Conservation (phyloP, 2,329 filamentous ascomycete genomes). For the Dothistroma pini region DNA sequence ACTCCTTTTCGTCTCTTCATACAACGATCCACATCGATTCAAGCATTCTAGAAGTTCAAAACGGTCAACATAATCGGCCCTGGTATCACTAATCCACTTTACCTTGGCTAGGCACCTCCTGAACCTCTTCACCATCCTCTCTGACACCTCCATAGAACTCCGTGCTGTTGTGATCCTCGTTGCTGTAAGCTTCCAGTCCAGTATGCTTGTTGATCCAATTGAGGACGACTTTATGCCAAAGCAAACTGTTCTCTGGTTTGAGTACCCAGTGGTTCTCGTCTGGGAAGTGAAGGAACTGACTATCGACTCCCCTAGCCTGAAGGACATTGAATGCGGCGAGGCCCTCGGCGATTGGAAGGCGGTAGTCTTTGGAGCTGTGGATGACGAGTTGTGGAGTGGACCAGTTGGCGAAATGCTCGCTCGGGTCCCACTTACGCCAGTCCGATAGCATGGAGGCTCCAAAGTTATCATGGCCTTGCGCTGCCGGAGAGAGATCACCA, state of each 20-base stretch:
- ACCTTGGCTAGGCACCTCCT: conserved; percentile 25
- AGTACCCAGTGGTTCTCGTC: conserved; percentile 81
- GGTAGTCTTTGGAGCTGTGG: conserved; percentile 86
- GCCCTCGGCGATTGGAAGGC: conserved; percentile 80
- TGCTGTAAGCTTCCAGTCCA: conserved; percentile 47
- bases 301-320: conserved; percentile 70
- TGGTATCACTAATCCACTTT: conserved; percentile 22
- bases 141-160: conserved; percentile 33
- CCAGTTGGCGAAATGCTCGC: conserved; percentile 63
- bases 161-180: conserved; percentile 31
- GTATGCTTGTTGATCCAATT: conserved; percentile 66
- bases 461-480: conserved; percentile 19
- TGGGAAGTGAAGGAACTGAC: conserved; percentile 75
- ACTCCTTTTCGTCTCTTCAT: not conserved
- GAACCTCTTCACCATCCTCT: conserved; percentile 22
- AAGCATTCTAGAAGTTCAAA: conserved; percentile 1
- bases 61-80: conserved; percentile 1
- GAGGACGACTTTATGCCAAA: conserved; percentile 86
- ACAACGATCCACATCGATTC: conserved; percentile 1
- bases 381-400: conserved; percentile 84
- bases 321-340: conserved; percentile 81
- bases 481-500: conserved; percentile 1
- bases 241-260: conserved; percentile 83
- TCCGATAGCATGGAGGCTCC: conserved; percentile 12
- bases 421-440: conserved; percentile 52